A percentile compares a stretch with the other conserved stretches of the same genome.
Conservation (phyloP, 306 rosid genomes). For the Astragalus glycyphyllos region DNA sequence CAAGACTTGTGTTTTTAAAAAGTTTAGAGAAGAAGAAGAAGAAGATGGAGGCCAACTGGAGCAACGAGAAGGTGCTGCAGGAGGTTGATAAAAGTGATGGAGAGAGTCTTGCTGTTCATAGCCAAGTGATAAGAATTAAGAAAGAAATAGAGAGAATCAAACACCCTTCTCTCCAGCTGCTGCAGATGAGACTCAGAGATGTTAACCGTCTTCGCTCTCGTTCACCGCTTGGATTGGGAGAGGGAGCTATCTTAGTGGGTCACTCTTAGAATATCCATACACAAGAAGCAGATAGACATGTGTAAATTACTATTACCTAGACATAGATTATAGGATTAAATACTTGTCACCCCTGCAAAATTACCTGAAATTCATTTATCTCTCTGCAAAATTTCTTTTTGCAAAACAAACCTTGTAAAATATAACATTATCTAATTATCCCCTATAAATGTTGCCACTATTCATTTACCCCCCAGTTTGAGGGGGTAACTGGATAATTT, state of each 20-base stretch:
- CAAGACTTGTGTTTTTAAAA: not conserved
- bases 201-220: constrained; percentile 56
- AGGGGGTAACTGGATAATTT: no score
- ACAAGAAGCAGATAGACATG: not conserved
- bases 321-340: no score
- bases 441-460: no score
- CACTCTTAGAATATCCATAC: constrained; percentile 30
- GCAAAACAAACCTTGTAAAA: no score
- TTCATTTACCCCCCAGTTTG: no score
- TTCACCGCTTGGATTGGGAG: constrained; percentile 67
- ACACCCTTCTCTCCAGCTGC: constrained; percentile 68
- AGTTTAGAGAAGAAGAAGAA: not conserved
- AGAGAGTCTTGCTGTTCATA: constrained; percentile 64
- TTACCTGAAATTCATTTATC: no score
- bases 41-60: constrained; percentile 25
- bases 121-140: constrained; percentile 84
- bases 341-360: no score
- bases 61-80: not conserved
- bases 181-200: constrained; percentile 56
- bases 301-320: no score
- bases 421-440: no score
- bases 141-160: constrained; percentile 69
- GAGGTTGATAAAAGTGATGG: constrained; percentile 3
- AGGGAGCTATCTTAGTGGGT: constrained; percentile 50
- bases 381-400: no score